Evolutionary conservation across 2,329 filamentous ascomycete species (phyloP).

Genomic region (Didymella lethalis): DNA sequence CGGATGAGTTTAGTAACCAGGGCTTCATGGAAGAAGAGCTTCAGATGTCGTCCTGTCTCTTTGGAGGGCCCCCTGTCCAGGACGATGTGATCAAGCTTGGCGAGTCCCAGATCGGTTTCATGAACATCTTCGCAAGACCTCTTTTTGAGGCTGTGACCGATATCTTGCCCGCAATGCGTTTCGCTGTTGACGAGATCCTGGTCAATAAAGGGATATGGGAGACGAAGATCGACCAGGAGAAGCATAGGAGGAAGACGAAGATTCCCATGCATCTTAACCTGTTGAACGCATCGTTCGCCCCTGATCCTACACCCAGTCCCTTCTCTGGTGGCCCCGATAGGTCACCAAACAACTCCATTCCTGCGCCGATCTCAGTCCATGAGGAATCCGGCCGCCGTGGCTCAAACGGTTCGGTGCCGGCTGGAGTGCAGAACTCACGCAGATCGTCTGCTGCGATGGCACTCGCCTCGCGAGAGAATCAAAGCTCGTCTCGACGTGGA

Average conservation of each 20-base stretch:
- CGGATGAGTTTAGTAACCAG: conserved; percentile 93
- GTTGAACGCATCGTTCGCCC: conserved; percentile 32
- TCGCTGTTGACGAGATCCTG: conserved; percentile 82
- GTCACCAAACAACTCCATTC: conserved; percentile 12
- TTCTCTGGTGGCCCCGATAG: conserved; percentile 39
- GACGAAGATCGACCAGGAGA: conserved; percentile 69
- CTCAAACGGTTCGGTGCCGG: conserved; percentile 40
- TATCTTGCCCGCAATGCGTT: conserved; percentile 83
- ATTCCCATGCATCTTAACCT: conserved; percentile 36
- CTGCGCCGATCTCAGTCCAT: conserved; percentile 17
- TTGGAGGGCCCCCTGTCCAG: conserved; percentile 78
- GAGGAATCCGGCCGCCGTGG: conserved; percentile 38
- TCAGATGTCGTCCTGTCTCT: conserved; percentile 85
- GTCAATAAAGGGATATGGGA: conserved; percentile 80
- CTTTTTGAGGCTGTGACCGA: conserved; percentile 89
- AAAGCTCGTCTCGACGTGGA: conserved; percentile 47
- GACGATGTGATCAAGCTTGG: conserved; percentile 84
- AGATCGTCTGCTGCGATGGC: conserved; percentile 43
- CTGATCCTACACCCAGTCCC: conserved; percentile 47
- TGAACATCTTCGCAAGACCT: conserved; percentile 93
- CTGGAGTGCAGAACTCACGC: conserved; percentile 33
- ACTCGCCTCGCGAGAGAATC: conserved; percentile 42
- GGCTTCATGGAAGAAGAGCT: conserved; percentile 90
- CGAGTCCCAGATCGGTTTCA: conserved; percentile 91
- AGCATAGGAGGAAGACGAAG: conserved; percentile 56